Evolutionary conservation across 345 rosid species (phyloP).

Genomic region (Clarkia xantiana): DNA sequence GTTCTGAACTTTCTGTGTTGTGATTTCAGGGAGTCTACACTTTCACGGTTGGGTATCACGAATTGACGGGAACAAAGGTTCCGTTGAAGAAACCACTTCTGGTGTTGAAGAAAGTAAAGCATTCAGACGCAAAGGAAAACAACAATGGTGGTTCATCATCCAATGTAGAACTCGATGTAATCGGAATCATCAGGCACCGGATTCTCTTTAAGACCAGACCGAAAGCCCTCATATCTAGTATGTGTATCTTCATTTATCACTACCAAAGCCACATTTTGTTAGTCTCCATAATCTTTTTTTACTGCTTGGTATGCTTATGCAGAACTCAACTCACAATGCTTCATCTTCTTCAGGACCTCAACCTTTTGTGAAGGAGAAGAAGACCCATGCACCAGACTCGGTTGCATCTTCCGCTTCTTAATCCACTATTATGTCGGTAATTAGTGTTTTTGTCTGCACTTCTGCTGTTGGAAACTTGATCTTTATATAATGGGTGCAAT

Average conservation of each 20-base stretch:
- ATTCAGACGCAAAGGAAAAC: slow-evolving; percentile 14
- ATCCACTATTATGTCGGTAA: too few species aligned
- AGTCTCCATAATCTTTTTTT: background rate
- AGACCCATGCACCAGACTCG: slow-evolving; percentile 4
- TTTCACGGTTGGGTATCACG: slow-evolving; percentile 77
- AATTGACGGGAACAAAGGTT: slow-evolving; percentile 44
- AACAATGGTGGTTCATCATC: slow-evolving; percentile 10
- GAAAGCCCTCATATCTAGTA: slow-evolving; percentile 67
- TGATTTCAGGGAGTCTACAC: slow-evolving; percentile 47
- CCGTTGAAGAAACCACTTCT: slow-evolving; percentile 53
- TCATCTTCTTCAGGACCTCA: slow-evolving; percentile 16
- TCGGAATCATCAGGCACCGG: slow-evolving; percentile 57
- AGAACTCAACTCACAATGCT: background rate
- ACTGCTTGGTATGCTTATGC: background rate
- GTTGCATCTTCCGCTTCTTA: background rate
- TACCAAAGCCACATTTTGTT: too few species aligned
- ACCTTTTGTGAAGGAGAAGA: slow-evolving; percentile 18
- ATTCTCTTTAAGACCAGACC: slow-evolving; percentile 79
- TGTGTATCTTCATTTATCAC: background rate
- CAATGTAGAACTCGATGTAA: slow-evolving; percentile 40
- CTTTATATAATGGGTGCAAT: background rate
- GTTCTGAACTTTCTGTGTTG: background rate
- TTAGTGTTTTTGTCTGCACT: too few species aligned
- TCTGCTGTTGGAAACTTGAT: too few species aligned
- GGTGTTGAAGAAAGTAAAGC: slow-evolving; percentile 55